A percentile compares a stretch with the other conserved stretches of the same genome.
Conservation (phyloP, 2,329 filamentous ascomycete genomes). For the Curvularia verruculosa region DNA sequence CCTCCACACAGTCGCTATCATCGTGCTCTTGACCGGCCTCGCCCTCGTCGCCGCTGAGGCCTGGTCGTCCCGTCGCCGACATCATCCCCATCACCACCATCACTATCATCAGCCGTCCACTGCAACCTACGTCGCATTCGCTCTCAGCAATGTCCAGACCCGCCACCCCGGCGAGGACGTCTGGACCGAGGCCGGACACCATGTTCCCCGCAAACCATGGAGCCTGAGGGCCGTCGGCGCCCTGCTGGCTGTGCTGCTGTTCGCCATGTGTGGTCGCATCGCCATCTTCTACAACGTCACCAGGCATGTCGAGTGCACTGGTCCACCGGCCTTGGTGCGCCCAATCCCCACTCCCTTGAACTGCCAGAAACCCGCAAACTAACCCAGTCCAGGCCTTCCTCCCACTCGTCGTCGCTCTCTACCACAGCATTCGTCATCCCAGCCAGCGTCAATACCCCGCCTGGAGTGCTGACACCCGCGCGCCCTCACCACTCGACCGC, state of each 20-base stretch:
- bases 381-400: conserved; percentile 34
- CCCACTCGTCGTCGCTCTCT: conserved; percentile 42
- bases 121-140: conserved; percentile 39
- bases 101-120: conserved; percentile 19
- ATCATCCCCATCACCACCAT: neutral
- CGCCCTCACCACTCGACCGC: conserved; percentile 32
- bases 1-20: conserved; percentile 40
- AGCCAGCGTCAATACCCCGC: conserved; percentile 35
- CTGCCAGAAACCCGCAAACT: neutral
- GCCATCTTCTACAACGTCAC: conserved; percentile 39
- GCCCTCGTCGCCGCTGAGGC: conserved; percentile 38
- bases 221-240: conserved; percentile 30
- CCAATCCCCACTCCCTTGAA: neutral
- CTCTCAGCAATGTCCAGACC: conserved; percentile 34
- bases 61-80: conserved; percentile 17
- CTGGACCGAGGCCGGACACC: conserved; percentile 34
- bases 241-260: conserved; percentile 36
- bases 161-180: conserved; percentile 33
- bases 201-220: conserved; percentile 22
- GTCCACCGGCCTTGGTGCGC: conserved; percentile 35
- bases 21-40: conserved; percentile 43
- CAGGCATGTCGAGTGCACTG: conserved; percentile 42
- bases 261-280: conserved; percentile 41
- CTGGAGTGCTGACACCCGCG: conserved; percentile 36
- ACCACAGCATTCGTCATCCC: conserved; percentile 37